Conservation (phyloP, 106 monocot species). For the Posidonia australis region DNA sequence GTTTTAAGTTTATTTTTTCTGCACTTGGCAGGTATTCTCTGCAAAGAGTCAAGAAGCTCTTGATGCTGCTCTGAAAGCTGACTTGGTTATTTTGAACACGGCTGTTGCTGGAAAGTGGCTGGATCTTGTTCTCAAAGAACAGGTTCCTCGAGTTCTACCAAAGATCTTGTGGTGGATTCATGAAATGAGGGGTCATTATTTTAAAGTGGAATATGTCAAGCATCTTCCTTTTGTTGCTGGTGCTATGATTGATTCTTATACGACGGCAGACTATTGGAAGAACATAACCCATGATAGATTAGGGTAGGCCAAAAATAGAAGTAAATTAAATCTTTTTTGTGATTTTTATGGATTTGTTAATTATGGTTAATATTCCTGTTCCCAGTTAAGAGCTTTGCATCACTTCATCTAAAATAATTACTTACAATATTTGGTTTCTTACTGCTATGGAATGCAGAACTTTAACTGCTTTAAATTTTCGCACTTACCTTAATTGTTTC, state of each 20-base stretch:
- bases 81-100: conserved; percentile 84
- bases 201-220: conserved; percentile 86
- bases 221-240: conserved; percentile 89
- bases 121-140: conserved; percentile 62
- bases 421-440: too few relatives aligned
- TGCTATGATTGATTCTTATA: conserved; percentile 93
- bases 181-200: conserved; percentile 99
- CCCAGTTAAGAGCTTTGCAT: too few relatives aligned
- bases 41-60: conserved; percentile 71
- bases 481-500: too few relatives aligned
- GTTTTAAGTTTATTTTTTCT: not conserved
- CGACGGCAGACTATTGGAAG: conserved; percentile 85
- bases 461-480: too few relatives aligned
- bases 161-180: conserved; percentile 99
- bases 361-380: too few relatives aligned
- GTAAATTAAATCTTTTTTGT: too few relatives aligned
- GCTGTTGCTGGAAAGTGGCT: conserved; percentile 99
- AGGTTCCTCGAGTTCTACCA: conserved; percentile 57
- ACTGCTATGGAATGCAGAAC: too few relatives aligned
- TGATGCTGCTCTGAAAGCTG: conserved; percentile 57
- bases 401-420: too few relatives aligned
- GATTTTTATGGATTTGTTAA: too few relatives aligned
- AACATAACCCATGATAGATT: conserved; percentile 10
- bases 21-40: conserved; percentile 35
- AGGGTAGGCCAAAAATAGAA: too few relatives aligned